These are phyloP conservation scores for Pistacia integerrima DNA, from an alignment of 345 rosid genomes.

Conservation along the genomic window DNA sequence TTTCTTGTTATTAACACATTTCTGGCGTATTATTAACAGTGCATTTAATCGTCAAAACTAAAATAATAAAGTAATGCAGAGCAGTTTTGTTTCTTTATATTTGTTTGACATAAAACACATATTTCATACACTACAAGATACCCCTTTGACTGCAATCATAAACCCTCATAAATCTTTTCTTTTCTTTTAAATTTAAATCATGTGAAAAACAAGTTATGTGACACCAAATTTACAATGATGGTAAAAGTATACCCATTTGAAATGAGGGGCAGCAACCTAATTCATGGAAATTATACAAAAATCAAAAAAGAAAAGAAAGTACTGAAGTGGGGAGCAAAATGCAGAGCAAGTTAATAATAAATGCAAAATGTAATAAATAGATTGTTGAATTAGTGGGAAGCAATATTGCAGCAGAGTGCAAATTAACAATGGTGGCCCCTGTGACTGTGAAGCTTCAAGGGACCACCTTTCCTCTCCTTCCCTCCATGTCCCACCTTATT, in stretches of 20 bases:
- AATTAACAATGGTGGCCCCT: neutral
- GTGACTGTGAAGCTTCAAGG: neutral
- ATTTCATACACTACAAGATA: neutral
- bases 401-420: neutral
- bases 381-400: neutral
- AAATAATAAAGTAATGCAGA: neutral
- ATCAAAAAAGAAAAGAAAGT: neutral
- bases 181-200: neutral
- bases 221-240: too few species aligned
- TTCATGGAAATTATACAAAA: neutral
- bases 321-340: slow-evolving; percentile 8
- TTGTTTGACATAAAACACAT: neutral
- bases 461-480: neutral
- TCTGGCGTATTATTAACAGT: neutral
- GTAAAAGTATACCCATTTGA: too few species aligned
- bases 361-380: neutral
- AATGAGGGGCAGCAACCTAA: neutral
- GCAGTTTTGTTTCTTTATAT: neutral
- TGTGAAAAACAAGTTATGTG: too few species aligned
- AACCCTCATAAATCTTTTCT: neutral
- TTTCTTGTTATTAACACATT: too few species aligned
- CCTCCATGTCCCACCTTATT: neutral
- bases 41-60: too few species aligned
- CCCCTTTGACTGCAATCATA: neutral
- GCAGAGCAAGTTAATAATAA: neutral